Evolutionary conservation across 2,329 filamentous ascomycete species (phyloP).

Genomic region (Colletotrichum truncatum): DNA sequence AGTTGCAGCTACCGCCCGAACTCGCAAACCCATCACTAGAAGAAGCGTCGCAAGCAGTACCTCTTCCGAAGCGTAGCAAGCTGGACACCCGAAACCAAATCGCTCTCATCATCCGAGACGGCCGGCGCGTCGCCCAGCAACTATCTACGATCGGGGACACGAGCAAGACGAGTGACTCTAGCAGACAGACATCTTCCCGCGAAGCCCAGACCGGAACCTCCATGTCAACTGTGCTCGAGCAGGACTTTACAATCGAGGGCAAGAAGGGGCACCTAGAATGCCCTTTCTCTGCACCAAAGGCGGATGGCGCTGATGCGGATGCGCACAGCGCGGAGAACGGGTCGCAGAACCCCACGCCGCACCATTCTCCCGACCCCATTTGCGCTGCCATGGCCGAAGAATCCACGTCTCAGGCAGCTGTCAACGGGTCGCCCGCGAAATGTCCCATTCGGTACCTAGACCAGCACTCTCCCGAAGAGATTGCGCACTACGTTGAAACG

Average conservation of each 20-base stretch:
- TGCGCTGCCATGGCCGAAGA: slow-evolving; percentile 72
- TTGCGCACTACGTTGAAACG: slow-evolving; percentile 91
- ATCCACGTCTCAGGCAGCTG: slow-evolving; percentile 61
- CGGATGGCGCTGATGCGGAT: slow-evolving; percentile 21
- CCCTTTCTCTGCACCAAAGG: slow-evolving; percentile 70
- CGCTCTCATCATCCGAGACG: slow-evolving; percentile 71
- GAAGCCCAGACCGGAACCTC: slow-evolving; percentile 60
- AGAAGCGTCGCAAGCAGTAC: slow-evolving; percentile 59
- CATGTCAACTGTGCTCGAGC: slow-evolving; percentile 76
- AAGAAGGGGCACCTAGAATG: slow-evolving; percentile 83
- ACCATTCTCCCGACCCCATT: slow-evolving; percentile 66
- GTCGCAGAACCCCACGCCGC: slow-evolving; percentile 50
- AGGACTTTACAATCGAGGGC: slow-evolving; percentile 89
- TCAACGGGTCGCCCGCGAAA: slow-evolving; percentile 65
- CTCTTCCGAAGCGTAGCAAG: slow-evolving; percentile 59
- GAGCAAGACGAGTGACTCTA: slow-evolving; percentile 61
- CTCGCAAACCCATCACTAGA: slow-evolving; percentile 55
- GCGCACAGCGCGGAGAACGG: slow-evolving; percentile 9
- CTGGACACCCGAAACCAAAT: slow-evolving; percentile 64
- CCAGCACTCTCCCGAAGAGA: slow-evolving; percentile 91
- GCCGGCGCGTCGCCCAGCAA: slow-evolving; percentile 65
- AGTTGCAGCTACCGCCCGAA: slow-evolving; percentile 71
- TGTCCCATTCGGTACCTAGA: slow-evolving; percentile 95
- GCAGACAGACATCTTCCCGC: slow-evolving; percentile 56
- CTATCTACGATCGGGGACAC: slow-evolving; percentile 58